Evolutionary conservation across 1,139 yeast species (phyloP).

Genomic region (Zygotorulaspora mrakii): DNA sequence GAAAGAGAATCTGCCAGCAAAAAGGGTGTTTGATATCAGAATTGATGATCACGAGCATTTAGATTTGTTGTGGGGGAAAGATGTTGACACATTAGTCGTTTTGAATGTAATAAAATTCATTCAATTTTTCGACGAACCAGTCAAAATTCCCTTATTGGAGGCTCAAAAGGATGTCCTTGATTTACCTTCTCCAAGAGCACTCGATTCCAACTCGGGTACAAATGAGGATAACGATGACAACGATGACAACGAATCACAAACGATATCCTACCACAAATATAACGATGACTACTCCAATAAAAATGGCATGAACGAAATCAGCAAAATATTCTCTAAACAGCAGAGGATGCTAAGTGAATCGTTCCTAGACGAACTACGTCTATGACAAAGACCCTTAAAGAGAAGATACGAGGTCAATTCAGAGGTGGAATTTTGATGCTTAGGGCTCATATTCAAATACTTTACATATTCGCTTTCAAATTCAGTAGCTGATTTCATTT

Average conservation of each 20-base stretch:
- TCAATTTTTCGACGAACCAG: constrained; percentile 23
- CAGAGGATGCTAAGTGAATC: constrained; percentile 9
- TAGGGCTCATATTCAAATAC: no score
- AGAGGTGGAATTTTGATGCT: no score
- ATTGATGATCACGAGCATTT: constrained; percentile 64
- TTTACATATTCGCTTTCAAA: no score
- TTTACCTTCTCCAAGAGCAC: constrained; percentile 7
- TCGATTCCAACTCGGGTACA: constrained; percentile 5
- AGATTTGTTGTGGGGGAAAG: constrained; percentile 84
- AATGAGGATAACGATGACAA: constrained; percentile 4
- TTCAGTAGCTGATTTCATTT: not conserved
- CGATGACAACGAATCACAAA: constrained; percentile 8
- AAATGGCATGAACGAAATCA: constrained; percentile 5
- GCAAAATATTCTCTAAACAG: constrained; percentile 5
- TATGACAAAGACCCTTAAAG: no score
- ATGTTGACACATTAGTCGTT: constrained; percentile 53
- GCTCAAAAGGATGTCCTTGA: constrained; percentile 3
- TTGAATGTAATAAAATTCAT: constrained; percentile 49
- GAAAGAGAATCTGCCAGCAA: constrained; percentile 40
- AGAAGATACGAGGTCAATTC: no score
- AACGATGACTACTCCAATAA: constrained; percentile 8
- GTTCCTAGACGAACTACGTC: constrained; percentile 10
- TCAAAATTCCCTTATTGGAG: constrained; percentile 9
- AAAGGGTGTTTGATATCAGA: constrained; percentile 35
- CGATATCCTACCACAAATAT: constrained; percentile 5